These are phyloP conservation scores for Platanthera zijinensis DNA, from an alignment of 106 monocot genomes.

Conservation along the genomic window DNA sequence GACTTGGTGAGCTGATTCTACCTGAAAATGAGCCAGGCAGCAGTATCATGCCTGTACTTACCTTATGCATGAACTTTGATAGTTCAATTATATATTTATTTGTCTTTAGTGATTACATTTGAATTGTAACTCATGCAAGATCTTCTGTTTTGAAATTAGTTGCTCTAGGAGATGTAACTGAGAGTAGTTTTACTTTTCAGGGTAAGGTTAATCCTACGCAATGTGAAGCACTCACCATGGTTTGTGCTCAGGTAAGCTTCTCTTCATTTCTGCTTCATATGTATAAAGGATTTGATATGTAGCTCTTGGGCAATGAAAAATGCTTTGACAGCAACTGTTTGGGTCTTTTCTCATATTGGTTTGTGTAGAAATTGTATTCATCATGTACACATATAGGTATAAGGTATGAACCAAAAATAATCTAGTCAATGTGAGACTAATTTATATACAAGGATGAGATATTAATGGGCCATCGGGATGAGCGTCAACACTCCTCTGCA, in stretches of 20 bases:
- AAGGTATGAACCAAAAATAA: too few species aligned
- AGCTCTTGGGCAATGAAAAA: not conserved
- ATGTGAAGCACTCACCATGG: slow-evolving; percentile 98
- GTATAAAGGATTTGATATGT: not conserved
- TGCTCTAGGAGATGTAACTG: not conserved
- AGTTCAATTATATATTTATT: not conserved
- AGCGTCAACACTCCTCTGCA: too few species aligned
- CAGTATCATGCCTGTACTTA: slow-evolving; percentile 92
- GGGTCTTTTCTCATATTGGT: too few species aligned
- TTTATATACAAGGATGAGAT: too few species aligned
- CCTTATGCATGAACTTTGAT: slow-evolving; percentile 3
- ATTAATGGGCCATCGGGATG: too few species aligned
- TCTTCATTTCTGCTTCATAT: not conserved
- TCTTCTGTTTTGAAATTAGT: not conserved
- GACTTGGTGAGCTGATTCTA: slow-evolving; percentile 91
- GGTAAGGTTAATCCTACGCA: slow-evolving; percentile 99
- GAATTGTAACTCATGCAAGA: not conserved
- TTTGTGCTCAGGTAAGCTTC: slow-evolving; percentile 83
- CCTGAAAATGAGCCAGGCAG: slow-evolving; percentile 99
- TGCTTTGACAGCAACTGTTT: too few species aligned
- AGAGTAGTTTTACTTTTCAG: slow-evolving; percentile 30
- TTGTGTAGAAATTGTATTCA: too few species aligned
- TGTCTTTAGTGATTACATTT: slow-evolving; percentile 3
- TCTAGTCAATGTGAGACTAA: too few species aligned
- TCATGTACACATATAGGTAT: too few species aligned